Evolutionary conservation across 2,329 filamentous ascomycete species (phyloP), one percentile per base, ranked within the genome.

Genomic region (Davidsoniella virescens): DNA sequence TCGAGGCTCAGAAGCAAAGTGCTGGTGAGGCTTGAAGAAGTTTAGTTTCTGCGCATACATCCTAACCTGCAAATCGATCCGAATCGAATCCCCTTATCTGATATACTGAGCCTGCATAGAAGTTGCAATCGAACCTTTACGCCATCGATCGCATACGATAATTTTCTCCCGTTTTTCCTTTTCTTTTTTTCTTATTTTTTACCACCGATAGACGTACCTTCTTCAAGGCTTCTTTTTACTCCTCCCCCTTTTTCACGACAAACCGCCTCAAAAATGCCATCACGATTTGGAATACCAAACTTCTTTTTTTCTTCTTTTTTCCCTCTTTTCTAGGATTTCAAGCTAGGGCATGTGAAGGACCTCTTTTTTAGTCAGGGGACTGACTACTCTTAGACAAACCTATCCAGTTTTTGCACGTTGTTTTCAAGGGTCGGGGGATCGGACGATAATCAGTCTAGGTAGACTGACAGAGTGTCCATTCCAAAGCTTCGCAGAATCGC

Each of bases 1-100:
- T 93, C 59, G 80, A 90, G 71, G 57, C 59, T 52, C 68, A 72
- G 64, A 47, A 53, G 44, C 20, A 39, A 25, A 36, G 41, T 33
- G 39, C 44, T 9, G 36, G 45, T 16, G 67, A 72, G 59, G 61
- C 69, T 56, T 53, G 50, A 47, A 47, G 16, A 9, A 33, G 6
- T 8, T 12, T 33, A 33, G 12, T 33, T 33, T 33, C 29, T 33
- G 29, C 29, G 12, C 12, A 33, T 12, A 33, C 29, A 33, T 33
- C 29, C 12, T 8, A 33, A n/a, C 36, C 4, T 40, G 20, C 29
- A 3, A 16, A n/a, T n/a, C 46, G 12, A 43, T 23, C 25, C 14
- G 7, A 8, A n/a, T 29, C 14, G 7, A 8, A n/a, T 8, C 25
- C 7, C 33, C 10, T 33, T 18, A 40, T n/a, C 17, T 37, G 17